phyloP scores from a whole-genome alignment of 2,329 filamentous ascomycete species.

The Neonectria magnoliae region DNA sequence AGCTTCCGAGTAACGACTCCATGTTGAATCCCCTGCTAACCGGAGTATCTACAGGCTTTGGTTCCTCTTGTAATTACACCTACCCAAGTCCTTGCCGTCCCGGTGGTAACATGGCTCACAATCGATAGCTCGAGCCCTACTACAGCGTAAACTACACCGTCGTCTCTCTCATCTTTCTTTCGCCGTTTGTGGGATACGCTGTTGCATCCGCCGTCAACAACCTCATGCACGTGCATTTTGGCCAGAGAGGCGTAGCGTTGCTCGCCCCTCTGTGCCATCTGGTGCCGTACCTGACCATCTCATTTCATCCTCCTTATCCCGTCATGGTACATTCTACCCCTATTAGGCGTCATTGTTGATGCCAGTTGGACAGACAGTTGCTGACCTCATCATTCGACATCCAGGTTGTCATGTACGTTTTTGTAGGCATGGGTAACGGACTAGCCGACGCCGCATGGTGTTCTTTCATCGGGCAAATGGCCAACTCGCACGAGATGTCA shows the following conservation, averaged over 20 bases:
- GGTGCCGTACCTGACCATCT: conserved; percentile 69
- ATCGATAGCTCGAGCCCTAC: conserved; percentile 52
- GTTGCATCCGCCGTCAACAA: conserved; percentile 71
- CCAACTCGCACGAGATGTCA: conserved; percentile 73
- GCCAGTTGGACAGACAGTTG: background rate
- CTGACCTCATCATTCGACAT: background rate
- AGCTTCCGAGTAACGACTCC: background rate
- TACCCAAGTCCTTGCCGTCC: background rate
- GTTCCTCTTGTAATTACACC: background rate
- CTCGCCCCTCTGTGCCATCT: conserved; percentile 69
- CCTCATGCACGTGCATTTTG: conserved; percentile 42
- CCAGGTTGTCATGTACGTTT: conserved; percentile 50
- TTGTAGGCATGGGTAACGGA: conserved; percentile 77
- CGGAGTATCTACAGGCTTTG: background rate
- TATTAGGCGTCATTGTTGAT: background rate
- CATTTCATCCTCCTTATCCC: conserved; percentile 73
- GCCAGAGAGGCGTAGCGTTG: conserved; percentile 66
- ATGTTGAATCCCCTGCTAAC: background rate
- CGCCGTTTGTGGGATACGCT: conserved; percentile 73
- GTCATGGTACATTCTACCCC: conserved; percentile 59
- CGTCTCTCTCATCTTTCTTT: conserved; percentile 73
- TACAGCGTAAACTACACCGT: conserved; percentile 70
- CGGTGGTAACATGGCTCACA: background rate
- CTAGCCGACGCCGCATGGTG: conserved; percentile 68
- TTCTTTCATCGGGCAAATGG: conserved; percentile 71